Percentiles rank a stretch among this genome's conserved stretches.
Conservation (phyloP, 1,139 yeast genomes). For the Blastobotrys apis region DNA sequence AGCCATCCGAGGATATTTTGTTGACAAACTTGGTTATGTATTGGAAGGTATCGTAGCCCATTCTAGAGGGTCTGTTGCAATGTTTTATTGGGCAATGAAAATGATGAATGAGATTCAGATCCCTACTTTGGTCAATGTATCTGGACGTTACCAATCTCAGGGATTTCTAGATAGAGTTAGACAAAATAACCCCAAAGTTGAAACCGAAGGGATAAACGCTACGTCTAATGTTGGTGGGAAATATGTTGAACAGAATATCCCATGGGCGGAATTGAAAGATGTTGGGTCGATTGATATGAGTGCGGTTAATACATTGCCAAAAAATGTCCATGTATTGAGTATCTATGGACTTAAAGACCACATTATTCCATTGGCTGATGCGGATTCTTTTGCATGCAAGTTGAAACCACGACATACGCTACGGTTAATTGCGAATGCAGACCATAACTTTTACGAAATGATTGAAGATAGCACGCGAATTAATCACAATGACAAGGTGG, state of each 20-base stretch:
- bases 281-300: constrained; percentile 51
- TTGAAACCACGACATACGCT: constrained; percentile 57
- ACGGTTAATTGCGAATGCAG: constrained; percentile 60
- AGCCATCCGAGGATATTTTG: constrained; percentile 26
- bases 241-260: constrained; percentile 39
- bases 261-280: constrained; percentile 51
- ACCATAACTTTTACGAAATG: constrained; percentile 72
- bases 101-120: constrained; percentile 19
- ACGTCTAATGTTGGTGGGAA: constrained; percentile 43
- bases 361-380: constrained; percentile 62
- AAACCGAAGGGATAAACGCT: constrained; percentile 33
- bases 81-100: constrained; percentile 62
- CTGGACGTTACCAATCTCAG: constrained; percentile 51
- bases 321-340: constrained; percentile 50
- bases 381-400: constrained; percentile 52
- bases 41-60: constrained; percentile 61
- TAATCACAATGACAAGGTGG: constrained; percentile 57
- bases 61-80: constrained; percentile 76
- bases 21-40: constrained; percentile 44
- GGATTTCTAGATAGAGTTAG: constrained; percentile 36
- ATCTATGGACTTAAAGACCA: constrained; percentile 68
- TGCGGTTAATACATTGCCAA: constrained; percentile 40
- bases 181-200: constrained; percentile 33
- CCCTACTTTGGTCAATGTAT: constrained; percentile 63
- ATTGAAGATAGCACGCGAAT: constrained; percentile 30